Conservation (phyloP, 2,329 filamentous ascomycete genomes). For the Fusarium pseudonygamai region DNA sequence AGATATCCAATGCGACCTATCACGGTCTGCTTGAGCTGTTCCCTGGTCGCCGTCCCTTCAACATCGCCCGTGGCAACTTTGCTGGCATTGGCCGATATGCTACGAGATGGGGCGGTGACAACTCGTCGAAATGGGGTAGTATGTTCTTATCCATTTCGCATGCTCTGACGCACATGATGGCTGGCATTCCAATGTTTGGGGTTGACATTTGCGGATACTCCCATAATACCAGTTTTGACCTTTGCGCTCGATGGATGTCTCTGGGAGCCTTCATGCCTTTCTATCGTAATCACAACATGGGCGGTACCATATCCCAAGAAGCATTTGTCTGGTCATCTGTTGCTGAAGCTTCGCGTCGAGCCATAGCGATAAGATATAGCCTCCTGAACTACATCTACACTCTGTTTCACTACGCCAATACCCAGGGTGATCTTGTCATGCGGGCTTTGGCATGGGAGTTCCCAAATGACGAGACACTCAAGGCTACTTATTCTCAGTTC, state of each 20-base stretch:
- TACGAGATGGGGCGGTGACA: conserved; percentile 6
- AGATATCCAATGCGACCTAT: background rate
- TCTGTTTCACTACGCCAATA: conserved; percentile 2
- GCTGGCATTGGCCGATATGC: conserved; percentile 12
- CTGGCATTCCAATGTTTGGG: background rate
- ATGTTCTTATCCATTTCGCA: conserved; percentile 9
- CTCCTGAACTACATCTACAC: conserved; percentile 21
- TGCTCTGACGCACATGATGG: background rate
- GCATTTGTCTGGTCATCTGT: background rate
- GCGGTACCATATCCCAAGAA: background rate
- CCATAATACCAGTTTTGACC: background rate
- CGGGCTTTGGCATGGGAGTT: background rate
- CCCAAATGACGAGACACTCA: background rate
- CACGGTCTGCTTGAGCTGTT: background rate
- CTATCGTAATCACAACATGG: background rate
- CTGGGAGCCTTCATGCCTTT: background rate
- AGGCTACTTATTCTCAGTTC: background rate
- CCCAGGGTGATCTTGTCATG: conserved; percentile 10
- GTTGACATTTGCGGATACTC: background rate
- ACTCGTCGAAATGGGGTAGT: conserved; percentile 15
- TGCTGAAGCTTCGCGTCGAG: conserved; percentile 1
- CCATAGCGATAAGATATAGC: conserved; percentile 8
- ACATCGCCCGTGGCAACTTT: conserved; percentile 13
- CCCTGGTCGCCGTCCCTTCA: conserved; percentile 4
- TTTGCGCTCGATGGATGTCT: background rate